Evolutionary conservation across 495 filamentous ascomycete species (phyloP), one percentile per base, ranked within the genome.

Genomic region (Jackrogersella multiformis): DNA sequence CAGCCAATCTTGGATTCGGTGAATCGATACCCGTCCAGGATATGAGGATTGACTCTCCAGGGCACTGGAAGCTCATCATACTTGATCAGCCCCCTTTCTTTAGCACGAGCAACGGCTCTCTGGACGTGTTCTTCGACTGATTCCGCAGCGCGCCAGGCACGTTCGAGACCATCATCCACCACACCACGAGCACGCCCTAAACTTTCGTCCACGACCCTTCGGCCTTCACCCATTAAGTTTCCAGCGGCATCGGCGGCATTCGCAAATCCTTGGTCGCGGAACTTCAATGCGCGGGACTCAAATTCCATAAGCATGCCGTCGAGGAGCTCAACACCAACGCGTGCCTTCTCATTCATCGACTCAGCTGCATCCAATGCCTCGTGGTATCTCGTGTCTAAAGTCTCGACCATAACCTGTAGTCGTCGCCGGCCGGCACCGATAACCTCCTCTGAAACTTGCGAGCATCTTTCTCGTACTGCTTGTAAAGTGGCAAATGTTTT

Each of bases 1-100:
- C 94, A 98, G 41, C 91, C 94, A 51, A 92, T 72, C 75, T 96
- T 96, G 49, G 89, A 90, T 58, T 94, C 89, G 56, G 86, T 90
- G 80, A 99, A 99, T 35, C 95, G 94, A 73, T 99, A 99, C 32
- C 95, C 95, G 9, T 82, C 83, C 20, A 87, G 79, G 74, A 99
- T 98, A 78, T 98, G 92, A 4, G 94, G 93, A 77, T 99, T 99
- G 57, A 97, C 87, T 45, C 90, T 86, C 95, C 95, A 99, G 1
- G 95, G 95, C 10, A 92, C 80, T 5, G 95, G 95, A 1, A 99
- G 84, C 56, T 97, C 92, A 28, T 93, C 87, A 77, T 97, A 98
- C 38, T 85, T 85, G 68, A 99, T 91, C 28, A 97, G 79, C 20
- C 94, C 91, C 32, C 90, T 82, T 74, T 97, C 90, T 55, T 89